Conservation (phyloP, 2,329 filamentous ascomycete genomes). For the Phyllosticta capitalensis region DNA sequence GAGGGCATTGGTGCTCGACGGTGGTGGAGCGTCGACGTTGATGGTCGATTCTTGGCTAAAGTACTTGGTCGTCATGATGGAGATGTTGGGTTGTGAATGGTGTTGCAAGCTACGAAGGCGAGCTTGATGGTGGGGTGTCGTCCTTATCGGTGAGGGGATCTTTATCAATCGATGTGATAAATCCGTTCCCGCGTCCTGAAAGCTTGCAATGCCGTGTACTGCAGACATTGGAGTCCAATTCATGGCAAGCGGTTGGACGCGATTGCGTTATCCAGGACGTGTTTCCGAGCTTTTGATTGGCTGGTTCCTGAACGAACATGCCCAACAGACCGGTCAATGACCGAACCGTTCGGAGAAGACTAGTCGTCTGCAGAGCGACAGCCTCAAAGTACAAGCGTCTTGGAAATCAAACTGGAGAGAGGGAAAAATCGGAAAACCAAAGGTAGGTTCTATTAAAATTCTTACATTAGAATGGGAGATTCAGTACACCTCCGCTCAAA, state of each 20-base stretch:
- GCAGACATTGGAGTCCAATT: no score
- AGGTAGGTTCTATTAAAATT: no score
- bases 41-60: constrained; percentile 18
- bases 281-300: background rate
- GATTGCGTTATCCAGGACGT: background rate
- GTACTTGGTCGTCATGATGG: constrained; percentile 15
- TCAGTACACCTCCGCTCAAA: no score
- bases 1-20: constrained; percentile 16
- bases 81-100: background rate
- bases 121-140: background rate
- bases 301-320: background rate
- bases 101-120: background rate
- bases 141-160: background rate
- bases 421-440: no score
- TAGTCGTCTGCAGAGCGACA: no score
- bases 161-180: background rate
- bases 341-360: background rate
- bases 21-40: constrained; percentile 16
- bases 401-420: no score
- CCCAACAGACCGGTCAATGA: background rate
- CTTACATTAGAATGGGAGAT: no score
- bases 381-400: no score
- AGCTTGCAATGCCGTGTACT: background rate
- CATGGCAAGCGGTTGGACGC: background rate
- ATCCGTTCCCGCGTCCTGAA: background rate